Evolutionary conservation across 2,329 filamentous ascomycete genomes (phyloP), one percentile per base, ranked within the genome.

Genomic region (Hawksworthiomyces lignivorus): DNA sequence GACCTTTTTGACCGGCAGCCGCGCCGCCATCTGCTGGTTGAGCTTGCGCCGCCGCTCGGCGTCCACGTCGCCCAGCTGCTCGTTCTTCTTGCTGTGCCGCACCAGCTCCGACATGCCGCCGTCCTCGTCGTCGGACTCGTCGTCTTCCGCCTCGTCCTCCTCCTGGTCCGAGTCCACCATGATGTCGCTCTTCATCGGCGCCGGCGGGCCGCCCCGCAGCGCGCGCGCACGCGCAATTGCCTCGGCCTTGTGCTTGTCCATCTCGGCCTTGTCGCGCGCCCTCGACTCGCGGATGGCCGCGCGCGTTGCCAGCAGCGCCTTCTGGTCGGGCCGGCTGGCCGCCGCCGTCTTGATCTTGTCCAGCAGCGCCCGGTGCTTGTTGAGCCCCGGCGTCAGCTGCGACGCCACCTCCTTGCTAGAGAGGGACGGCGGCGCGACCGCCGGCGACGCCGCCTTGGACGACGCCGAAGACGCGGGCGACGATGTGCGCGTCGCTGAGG

Each of bases 1-100:
- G 50, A 78, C 69, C 65, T 96, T 95, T 63, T 87, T 90, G 43
- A 94, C 80, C 0, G 90, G 90, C 12, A 79, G 80, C 32, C 77
- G 75, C 30, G 47, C 41, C 14, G 43, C 30, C 44, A 50, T 43
- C 37, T 73, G 70, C 54, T 77, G 69, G 49, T 75, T 61, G 31
- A 68, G 74, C 50, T 80, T 57, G 21, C 72, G 63, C 40, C 64
- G 61, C n/a, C 66, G 63, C 4, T 59, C 62, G 43, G 69, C 68
- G 4, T 69, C 70, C 17, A 69, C 70, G 43, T 70, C 66, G 20
- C 72, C 58, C 11, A 59, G 62, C 56, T 77, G 74, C 44, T 64
- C 62, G 38, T 65, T 63, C 33, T 65, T 67, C 37, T 65, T 64
- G 41, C 65, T 64, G 14, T 64, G 67, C 21, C 62, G 70, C 8